Conservation (phyloP, 169 alveolate genomes). For the Plasmodium reichenowi region DNA sequence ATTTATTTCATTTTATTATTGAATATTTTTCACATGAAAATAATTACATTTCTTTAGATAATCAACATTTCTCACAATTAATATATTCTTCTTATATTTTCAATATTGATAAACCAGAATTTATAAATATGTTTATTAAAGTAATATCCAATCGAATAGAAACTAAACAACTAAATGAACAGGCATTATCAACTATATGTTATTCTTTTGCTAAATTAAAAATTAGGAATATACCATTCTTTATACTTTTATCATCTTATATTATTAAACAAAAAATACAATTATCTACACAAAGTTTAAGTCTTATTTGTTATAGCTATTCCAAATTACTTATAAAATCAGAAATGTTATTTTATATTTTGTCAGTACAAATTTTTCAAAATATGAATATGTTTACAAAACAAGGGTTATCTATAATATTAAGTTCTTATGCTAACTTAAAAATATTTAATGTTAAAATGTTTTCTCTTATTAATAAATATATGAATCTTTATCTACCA, state of each 20-base stretch:
- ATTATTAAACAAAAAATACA: constrained; percentile 56
- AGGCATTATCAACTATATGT: constrained; percentile 64
- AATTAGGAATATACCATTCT: constrained; percentile 29
- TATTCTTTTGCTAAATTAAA: constrained; percentile 61
- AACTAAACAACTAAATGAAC: constrained; percentile 35
- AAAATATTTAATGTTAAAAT: constrained; percentile 59
- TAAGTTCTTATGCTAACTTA: constrained; percentile 52
- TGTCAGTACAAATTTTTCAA: constrained; percentile 66
- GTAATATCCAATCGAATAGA: constrained; percentile 28
- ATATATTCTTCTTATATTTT: constrained; percentile 51
- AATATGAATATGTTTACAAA: constrained; percentile 50
- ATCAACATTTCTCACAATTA: constrained; percentile 67
- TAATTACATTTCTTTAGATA: constrained; percentile 55
- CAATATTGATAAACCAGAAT: constrained; percentile 12
- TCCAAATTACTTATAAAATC: constrained; percentile 69
- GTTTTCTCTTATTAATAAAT: constrained; percentile 52
- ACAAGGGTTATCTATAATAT: constrained; percentile 59
- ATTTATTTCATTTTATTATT: constrained; percentile 33
- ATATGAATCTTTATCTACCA: constrained; percentile 41
- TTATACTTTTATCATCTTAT: constrained; percentile 62
- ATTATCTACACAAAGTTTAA: constrained; percentile 75
- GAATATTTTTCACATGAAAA: constrained; percentile 30
- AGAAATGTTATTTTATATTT: constrained; percentile 58
- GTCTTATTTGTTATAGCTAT: constrained; percentile 58
- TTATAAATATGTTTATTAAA: constrained; percentile 24